These are phyloP conservation scores for Xylona heveae DNA, from an alignment of 495 filamentous ascomycete species.

Conservation along the genomic window DNA sequence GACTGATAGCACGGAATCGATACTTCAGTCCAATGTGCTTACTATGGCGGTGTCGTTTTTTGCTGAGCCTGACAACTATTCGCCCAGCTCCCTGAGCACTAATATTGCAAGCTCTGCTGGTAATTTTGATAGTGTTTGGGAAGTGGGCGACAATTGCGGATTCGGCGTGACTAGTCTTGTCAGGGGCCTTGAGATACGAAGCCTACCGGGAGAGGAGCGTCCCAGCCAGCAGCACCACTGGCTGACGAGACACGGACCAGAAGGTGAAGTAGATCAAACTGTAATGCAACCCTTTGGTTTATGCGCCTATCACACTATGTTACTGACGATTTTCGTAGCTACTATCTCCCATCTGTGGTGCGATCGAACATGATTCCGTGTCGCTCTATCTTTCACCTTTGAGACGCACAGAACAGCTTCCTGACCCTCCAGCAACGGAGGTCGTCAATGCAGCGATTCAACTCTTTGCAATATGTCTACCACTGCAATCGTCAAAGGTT, in stretches of 20 bases:
- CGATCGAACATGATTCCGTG: constrained; percentile 77
- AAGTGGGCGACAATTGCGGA: constrained; percentile 79
- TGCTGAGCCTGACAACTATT: constrained; percentile 76
- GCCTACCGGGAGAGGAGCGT: constrained; percentile 48
- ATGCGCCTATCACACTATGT: background rate
- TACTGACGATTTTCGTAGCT: constrained; percentile 23
- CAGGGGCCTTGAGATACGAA: constrained; percentile 48
- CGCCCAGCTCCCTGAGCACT: constrained; percentile 65
- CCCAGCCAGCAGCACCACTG: constrained; percentile 31
- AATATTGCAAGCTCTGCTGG: constrained; percentile 84
- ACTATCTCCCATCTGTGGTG: constrained; percentile 55
- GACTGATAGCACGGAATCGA: constrained; percentile 55
- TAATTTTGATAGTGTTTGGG: constrained; percentile 85
- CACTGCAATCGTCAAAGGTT: constrained; percentile 69
- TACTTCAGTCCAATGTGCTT: constrained; percentile 79
- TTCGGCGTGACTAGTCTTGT: constrained; percentile 82
- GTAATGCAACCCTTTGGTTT: constrained; percentile 13
- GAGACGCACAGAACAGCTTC: constrained; percentile 21
- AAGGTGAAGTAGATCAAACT: constrained; percentile 47
- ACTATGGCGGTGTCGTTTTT: constrained; percentile 84
- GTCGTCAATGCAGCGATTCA: constrained; percentile 86
- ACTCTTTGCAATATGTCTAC: constrained; percentile 75
- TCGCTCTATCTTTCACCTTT: constrained; percentile 41
- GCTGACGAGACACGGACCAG: constrained; percentile 38
- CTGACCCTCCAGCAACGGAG: constrained; percentile 77